Evolutionary conservation across 2,329 filamentous ascomycete species (phyloP).

Genomic region (Aureobasidium lini): DNA sequence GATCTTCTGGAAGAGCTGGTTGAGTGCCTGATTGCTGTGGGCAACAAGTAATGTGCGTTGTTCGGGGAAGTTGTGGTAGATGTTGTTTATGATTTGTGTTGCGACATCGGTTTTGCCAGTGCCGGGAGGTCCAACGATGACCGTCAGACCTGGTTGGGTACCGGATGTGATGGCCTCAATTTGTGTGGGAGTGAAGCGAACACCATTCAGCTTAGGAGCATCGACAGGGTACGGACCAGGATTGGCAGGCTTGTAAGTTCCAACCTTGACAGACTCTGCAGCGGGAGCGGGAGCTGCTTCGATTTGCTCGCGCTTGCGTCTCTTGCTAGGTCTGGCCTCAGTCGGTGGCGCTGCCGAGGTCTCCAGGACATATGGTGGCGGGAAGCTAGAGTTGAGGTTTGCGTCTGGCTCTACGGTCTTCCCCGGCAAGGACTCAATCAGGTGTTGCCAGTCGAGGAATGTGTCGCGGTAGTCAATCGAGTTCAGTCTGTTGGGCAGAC

Average conservation of each 20-base stretch:
- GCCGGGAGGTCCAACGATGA: slow-evolving; percentile 90
- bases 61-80: slow-evolving; percentile 94
- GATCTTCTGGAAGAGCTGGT: slow-evolving; percentile 97
- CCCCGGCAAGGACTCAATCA: slow-evolving; percentile 82
- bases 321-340: slow-evolving; percentile 60
- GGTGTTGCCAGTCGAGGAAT: slow-evolving; percentile 90
- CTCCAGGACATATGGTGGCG: slow-evolving; percentile 81
- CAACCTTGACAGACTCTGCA: slow-evolving; percentile 67
- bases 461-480: slow-evolving; percentile 88
- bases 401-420: slow-evolving; percentile 75
- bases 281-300: slow-evolving; percentile 54
- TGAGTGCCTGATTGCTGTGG: slow-evolving; percentile 95
- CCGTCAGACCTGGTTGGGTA: slow-evolving; percentile 84
- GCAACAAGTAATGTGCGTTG: slow-evolving; percentile 89
- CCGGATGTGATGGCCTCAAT: slow-evolving; percentile 90
- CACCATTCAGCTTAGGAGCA: slow-evolving; percentile 68
- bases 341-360: slow-evolving; percentile 42
- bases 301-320: slow-evolving; percentile 69
- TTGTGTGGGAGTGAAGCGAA: slow-evolving; percentile 87
- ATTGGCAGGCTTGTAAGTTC: slow-evolving; percentile 83
- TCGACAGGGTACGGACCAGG: slow-evolving; percentile 85
- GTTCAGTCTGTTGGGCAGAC: slow-evolving; percentile 67
- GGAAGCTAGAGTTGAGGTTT: slow-evolving; percentile 64
- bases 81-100: slow-evolving; percentile 96
- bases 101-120: slow-evolving; percentile 99